Base-by-base conservation (phyloP, 345 rosid species). In the Citrus sinensis region DNA sequence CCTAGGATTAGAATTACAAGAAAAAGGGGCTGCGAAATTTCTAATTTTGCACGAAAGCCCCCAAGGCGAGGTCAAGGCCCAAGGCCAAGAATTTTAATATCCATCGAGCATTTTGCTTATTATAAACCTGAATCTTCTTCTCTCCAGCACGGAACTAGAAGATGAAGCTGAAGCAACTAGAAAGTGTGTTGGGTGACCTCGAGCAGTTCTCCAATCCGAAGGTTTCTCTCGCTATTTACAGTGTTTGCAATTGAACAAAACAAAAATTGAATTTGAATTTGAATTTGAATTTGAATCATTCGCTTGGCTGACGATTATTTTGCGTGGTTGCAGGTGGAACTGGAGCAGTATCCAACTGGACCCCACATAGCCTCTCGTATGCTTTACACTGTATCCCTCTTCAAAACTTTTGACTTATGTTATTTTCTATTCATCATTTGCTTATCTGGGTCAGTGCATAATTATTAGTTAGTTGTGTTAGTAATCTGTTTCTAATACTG, bases 321-420 rank as follows among this genome's bases (percentile, higher is more conserved):
- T 61, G 27, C 60, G 67, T 51, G 30, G 63, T 34, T 67, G 89
- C 88, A 93, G 96, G 86, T 91, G 64, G 99, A 96, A 82, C 87
- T 96, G 64, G 99, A 96, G 78, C 99, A 96, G 85, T 96, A 96
- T 78, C 97, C 98, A 58, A 96, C 97, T 74, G 95, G 98, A 74
- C 89, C 97, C 67, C 97, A 96, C 87, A 94, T 96, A 81, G 98
- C 98, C 81, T 91, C 98, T 87, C 97, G 98, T 78, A 87, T 96
- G 91, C 92, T 96, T 34, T 93, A 82, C 89, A 93, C 92, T 55
- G 98, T 95, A 87, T 62, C 22, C 25, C 49, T 11, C 32, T 76
- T 63, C 37, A 59, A 67, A 72, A 46, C 51, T 4, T 37, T 30
- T 46, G 30, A 32, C 10, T 66, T 22, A 0, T 20, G 51, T 65